A percentile compares a stretch with the other conserved stretches of the same genome.
Evolutionary conservation across 2,329 filamentous ascomycete genomes (phyloP).

Genomic region (Cercospora janseana): DNA sequence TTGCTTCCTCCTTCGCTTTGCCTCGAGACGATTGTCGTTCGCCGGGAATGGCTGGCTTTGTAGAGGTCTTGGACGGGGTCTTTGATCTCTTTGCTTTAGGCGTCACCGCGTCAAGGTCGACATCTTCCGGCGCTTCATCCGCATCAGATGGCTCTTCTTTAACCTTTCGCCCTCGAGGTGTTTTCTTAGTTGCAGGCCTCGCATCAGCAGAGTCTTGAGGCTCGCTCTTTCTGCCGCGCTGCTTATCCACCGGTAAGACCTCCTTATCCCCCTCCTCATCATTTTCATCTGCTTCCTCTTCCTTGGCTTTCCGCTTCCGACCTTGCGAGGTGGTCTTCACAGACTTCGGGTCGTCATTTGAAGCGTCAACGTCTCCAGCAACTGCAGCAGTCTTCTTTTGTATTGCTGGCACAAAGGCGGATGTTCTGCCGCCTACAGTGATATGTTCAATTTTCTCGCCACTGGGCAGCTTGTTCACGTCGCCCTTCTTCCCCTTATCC

Average conservation of each 20-base stretch:
- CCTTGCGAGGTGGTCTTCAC: conserved; percentile 31
- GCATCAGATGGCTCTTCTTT: conserved; percentile 6
- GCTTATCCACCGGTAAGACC: conserved; percentile 27
- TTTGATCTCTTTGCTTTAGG: conserved; percentile 18
- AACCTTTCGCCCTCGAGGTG: not conserved
- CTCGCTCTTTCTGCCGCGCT: conserved; percentile 20
- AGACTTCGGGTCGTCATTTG: conserved; percentile 21
- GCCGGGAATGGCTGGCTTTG: conserved; percentile 17
- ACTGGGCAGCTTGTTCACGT: conserved; percentile 67
- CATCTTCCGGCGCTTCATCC: conserved; percentile 15
- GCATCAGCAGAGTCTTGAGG: conserved; percentile 6
- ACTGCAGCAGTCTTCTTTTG: conserved; percentile 77
- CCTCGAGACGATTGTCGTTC: conserved; percentile 10
- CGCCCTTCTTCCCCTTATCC: conserved; percentile 80
- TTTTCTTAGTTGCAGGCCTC: conserved; percentile 5
- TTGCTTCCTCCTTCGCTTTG: not conserved
- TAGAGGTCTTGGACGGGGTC: conserved; percentile 21
- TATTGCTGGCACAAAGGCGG: conserved; percentile 77
- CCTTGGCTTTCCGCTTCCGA: conserved; percentile 39
- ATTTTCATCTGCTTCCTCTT: conserved; percentile 26
- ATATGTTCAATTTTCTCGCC: conserved; percentile 83
- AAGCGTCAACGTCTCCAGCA: conserved; percentile 47
- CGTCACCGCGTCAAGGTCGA: conserved; percentile 17
- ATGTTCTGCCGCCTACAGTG: conserved; percentile 87
- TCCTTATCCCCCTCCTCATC: conserved; percentile 27